phyloP scores from a whole-genome alignment of 2,329 filamentous ascomycete genomes.

The Aspergillus jensenii region DNA sequence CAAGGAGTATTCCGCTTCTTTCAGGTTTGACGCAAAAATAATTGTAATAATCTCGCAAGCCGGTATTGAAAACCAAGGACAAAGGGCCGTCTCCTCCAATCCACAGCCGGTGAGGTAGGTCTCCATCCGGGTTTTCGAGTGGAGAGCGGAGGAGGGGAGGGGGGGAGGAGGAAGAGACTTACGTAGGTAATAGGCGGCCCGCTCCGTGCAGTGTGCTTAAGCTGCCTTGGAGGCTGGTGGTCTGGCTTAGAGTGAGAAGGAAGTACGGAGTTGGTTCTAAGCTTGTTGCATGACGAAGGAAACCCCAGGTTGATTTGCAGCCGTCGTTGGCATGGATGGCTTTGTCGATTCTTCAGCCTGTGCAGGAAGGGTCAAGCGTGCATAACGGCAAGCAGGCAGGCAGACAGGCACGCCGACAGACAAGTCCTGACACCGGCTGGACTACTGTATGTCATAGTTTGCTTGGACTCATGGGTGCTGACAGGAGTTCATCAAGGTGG shows the following conservation, averaged over 20 bases:
- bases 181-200: slow-evolving; percentile 1
- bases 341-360: slow-evolving; percentile 5
- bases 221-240: too few species aligned
- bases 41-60: too few species aligned
- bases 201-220: slow-evolving; percentile 8
- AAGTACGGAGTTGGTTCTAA: too few species aligned
- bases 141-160: background rate
- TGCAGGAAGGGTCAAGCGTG: background rate
- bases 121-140: background rate
- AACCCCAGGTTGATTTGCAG: background rate
- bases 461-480: background rate
- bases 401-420: background rate
- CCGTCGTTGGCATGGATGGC: background rate
- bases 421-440: background rate
- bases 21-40: background rate
- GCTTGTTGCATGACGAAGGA: too few species aligned
- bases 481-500: slow-evolving; percentile 3
- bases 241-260: too few species aligned
- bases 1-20: background rate
- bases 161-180: background rate
- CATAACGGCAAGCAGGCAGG: background rate
- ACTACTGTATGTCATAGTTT: slow-evolving; percentile 4
- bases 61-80: background rate
- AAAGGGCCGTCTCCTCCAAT: background rate
- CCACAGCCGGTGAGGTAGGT: background rate